Evolutionary conservation across 495 filamentous ascomycete genomes (phyloP), one percentile per base, ranked within the genome.

Genomic region (Zalerion maritima): DNA sequence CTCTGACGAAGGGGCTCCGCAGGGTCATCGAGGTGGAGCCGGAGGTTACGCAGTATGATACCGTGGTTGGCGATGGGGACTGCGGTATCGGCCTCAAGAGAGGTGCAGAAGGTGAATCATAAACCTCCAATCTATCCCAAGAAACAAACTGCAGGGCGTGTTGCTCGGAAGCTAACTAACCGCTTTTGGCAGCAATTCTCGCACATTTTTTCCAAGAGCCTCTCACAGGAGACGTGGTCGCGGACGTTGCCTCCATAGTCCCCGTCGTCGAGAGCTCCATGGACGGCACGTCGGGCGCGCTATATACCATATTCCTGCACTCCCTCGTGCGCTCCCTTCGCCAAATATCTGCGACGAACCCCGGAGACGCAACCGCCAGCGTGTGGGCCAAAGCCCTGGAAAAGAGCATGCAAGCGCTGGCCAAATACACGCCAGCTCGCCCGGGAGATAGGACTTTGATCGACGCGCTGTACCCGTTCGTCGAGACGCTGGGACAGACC

Each of bases 241-340:
- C 73, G 18, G 75, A 83, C 15, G 57, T 96, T 10, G 64, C 74
- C 30, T 69, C 65, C 36, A 80, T 97, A 31, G 76, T 79, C n/a
- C 67, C 66, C 5, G 69, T 85, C 3, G 73, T 96, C n/a, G 89
- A 97, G 48, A 74, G 55, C 22, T 72, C 61, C 23, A 97, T 97
- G 89, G 89, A 94, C 46, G 89, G 89, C 27, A 97, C 89, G 7
- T 93, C 84, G 0, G 89, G 89, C 2, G 89, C 91, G 4, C 62
- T 97, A 16, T 94, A 92, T 50, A 81, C 85, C 21, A 97, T 97
- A 40, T 97, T 94, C 64, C 65, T 97, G 29, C 94, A 94, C 49
- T 73, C 86, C 0, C 73, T 97, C 1, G 76, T 80, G 12, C 72
- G 78, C 35, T 73, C 76, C 1, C 60, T 97, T 9, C 73, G 76